Evolutionary conservation across 1,284 basidiomycete genomes (phyloP).

Genomic region (Wolfiporia cocos): DNA sequence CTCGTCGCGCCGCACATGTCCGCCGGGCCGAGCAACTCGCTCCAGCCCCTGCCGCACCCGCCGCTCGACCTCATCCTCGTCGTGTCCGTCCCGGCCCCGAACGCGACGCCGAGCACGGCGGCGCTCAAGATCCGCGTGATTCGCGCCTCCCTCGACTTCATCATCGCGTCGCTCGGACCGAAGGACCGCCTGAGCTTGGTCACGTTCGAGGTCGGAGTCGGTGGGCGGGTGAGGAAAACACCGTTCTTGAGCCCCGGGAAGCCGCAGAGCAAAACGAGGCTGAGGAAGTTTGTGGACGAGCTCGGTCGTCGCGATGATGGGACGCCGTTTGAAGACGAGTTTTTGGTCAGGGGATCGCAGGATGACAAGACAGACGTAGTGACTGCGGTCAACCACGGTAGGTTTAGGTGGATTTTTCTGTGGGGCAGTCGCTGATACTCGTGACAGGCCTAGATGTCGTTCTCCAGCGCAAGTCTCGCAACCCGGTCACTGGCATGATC

Average conservation of each 20-base stretch:
- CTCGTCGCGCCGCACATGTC: constrained; percentile 72
- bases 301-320: constrained; percentile 42
- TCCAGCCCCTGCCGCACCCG: constrained; percentile 77
- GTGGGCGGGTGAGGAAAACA: constrained; percentile 79
- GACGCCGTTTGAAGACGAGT: constrained; percentile 54
- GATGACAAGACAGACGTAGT: constrained; percentile 96
- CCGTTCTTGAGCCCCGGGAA: constrained; percentile 79
- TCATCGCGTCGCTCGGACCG: constrained; percentile 67
- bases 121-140: constrained; percentile 84
- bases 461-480: constrained; percentile 87
- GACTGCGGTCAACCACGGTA: constrained; percentile 89
- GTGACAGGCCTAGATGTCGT: constrained; percentile 81
- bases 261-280: constrained; percentile 58
- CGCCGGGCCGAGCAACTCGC: constrained; percentile 71
- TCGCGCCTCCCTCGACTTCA: constrained; percentile 78
- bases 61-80: constrained; percentile 91
- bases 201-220: constrained; percentile 81
- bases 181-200: constrained; percentile 83
- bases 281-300: constrained; percentile 76
- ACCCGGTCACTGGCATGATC: constrained; percentile 86
- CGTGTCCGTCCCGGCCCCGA: constrained; percentile 76
- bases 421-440: neutral
- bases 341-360: constrained; percentile 68
- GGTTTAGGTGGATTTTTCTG: too few relatives aligned
- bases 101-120: constrained; percentile 69